Base-by-base conservation (phyloP, 2,329 filamentous ascomycete genomes). In the Gaeumannomyces sp. region DNA sequence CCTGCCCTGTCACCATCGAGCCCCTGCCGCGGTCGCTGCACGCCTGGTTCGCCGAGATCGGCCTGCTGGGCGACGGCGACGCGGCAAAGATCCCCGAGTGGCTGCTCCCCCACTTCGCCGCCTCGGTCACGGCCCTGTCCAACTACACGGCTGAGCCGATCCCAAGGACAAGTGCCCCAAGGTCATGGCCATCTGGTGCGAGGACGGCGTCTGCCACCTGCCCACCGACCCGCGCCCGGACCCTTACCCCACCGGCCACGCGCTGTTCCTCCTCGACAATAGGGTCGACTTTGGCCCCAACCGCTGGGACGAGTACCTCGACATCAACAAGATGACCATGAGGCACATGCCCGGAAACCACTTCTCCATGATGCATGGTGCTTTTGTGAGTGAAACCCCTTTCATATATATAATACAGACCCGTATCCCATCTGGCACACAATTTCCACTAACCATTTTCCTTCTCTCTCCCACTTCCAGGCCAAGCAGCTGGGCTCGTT, bases 351-450 rank as follows among this genome's bases (percentile, higher is more conserved):
- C 84, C 22, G 89, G 88, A 2, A 89, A 91, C 71, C 89, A 91
- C 76, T 91, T 92, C 76, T 86, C 83, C 27, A 91, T 91, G 88
- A 91, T 92, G 87, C 86, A 89, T 74, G 86, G 85, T 67, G 73
- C 79, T 4, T 64, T 76, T 65, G 77, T 79, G 69, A 68, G 76
- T 74, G n/a, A 33, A 4, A 16, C 28, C 6, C 11, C 16, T 53
- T 38, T 33, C 16, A 45, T 27, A n/a, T n/a, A n/a, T n/a, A n/a
- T n/a, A n/a, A n/a, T n/a, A n/a, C n/a, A n/a, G n/a, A n/a, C n/a
- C n/a, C n/a, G n/a, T n/a, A n/a, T n/a, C n/a, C n/a, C n/a, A n/a
- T n/a, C n/a, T n/a, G n/a, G n/a, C 0, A 22, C 25, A 58, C n/a
- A 7, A 59, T 27, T 22, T 45, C 38, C 56, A 38, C 70, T 73